phyloP scores from a whole-genome alignment of 768 basidiomycete species.

The Russula ochroleuca region DNA sequence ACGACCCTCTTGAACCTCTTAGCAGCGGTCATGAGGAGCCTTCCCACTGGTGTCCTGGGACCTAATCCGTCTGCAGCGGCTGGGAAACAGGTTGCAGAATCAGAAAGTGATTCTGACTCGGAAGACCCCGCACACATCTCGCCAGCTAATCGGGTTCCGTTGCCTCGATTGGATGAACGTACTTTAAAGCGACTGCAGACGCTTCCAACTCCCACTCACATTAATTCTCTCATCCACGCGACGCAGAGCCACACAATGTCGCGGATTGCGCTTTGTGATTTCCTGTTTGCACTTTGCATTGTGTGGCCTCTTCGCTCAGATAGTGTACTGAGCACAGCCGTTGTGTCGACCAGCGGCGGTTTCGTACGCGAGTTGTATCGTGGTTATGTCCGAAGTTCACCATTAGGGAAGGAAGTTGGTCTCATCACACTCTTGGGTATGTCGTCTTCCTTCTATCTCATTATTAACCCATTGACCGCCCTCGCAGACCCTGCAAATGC shows the following conservation, averaged over 20 bases:
- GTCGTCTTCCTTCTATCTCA: constrained; percentile 23
- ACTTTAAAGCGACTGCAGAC: constrained; percentile 62
- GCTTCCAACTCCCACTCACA: constrained; percentile 50
- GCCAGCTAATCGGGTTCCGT: constrained; percentile 31
- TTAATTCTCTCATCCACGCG: constrained; percentile 49
- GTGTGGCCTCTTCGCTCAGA: constrained; percentile 60
- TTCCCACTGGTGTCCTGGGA: constrained; percentile 54
- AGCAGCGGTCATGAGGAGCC: constrained; percentile 45
- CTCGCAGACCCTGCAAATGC: constrained; percentile 43
- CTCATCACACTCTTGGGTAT: constrained; percentile 39
- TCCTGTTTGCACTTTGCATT: constrained; percentile 53
- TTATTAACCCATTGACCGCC: neutral
- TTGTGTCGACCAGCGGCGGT: constrained; percentile 51
- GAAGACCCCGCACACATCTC: constrained; percentile 34
- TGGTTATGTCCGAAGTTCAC: constrained; percentile 54
- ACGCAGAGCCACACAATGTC: constrained; percentile 40
- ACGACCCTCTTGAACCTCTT: constrained; percentile 52
- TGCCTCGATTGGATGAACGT: constrained; percentile 50
- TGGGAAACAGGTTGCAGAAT: constrained; percentile 14
- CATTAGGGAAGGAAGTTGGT: constrained; percentile 57
- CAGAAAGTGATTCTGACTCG: constrained; percentile 32
- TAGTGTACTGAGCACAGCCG: constrained; percentile 51
- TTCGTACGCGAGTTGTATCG: constrained; percentile 75
- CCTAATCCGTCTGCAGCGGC: constrained; percentile 32
- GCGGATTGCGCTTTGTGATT: constrained; percentile 48